These are phyloP conservation scores for Neurospora sp. DNA, from an alignment of 495 filamentous ascomycete species.

Conservation along the genomic window DNA sequence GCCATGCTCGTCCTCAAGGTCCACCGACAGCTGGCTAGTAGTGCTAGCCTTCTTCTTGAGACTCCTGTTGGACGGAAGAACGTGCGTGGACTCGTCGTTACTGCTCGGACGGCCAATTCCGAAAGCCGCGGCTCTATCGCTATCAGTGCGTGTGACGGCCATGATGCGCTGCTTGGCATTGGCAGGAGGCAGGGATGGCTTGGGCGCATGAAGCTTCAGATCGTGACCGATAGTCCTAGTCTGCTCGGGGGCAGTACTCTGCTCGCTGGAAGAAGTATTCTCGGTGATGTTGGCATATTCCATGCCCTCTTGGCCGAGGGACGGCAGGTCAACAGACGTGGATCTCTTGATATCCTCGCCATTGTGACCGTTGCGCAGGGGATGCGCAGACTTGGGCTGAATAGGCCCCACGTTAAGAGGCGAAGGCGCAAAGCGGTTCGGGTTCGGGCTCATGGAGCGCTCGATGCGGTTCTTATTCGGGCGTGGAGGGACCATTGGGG, in stretches of 20 bases:
- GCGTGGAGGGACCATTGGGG: constrained; percentile 60
- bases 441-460: constrained; percentile 67
- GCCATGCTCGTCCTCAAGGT: constrained; percentile 59
- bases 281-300: constrained; percentile 65
- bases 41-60: constrained; percentile 55
- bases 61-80: constrained; percentile 23
- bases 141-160: constrained; percentile 81
- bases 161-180: constrained; percentile 73
- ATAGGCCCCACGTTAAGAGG: constrained; percentile 61
- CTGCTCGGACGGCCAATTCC: constrained; percentile 61
- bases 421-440: constrained; percentile 71
- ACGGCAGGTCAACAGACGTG: constrained; percentile 70
- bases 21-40: constrained; percentile 43
- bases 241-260: constrained; percentile 45
- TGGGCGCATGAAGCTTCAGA: constrained; percentile 83
- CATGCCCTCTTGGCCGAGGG: constrained; percentile 77
- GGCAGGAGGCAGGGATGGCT: constrained; percentile 65
- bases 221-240: constrained; percentile 71
- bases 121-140: constrained; percentile 66
- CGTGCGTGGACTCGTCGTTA: constrained; percentile 29
- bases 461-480: constrained; percentile 55
- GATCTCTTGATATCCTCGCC: constrained; percentile 49
- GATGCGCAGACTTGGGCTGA: constrained; percentile 14
- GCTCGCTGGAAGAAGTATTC: constrained; percentile 13
- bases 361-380: constrained; percentile 30